Base-by-base conservation (phyloP, 2,329 filamentous ascomycete species). In the Ceratocystis smalleyi region DNA sequence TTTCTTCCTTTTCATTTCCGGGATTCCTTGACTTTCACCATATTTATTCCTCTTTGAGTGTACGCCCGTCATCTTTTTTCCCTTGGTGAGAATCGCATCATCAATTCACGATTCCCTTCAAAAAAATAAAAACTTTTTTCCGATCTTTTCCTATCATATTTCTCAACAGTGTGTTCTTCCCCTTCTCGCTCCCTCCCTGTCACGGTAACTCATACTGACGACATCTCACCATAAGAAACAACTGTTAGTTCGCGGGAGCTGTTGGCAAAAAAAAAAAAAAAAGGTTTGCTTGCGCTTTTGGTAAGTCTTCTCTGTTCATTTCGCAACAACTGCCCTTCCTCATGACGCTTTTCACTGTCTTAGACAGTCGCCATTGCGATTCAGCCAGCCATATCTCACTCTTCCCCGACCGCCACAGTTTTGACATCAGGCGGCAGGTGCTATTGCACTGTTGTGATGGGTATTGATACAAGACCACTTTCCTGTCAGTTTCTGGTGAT, bases 341-440 rank as follows among this genome's bases (percentile, higher is more conserved):
- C 19, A 22, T 61, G 43, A 19, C 35, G 19, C 60, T 32, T 47
- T 62, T 45, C 17, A 15, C 32, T 27, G 24, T 27, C 60, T 22
- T 32, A 61, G 59, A 43, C 24, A 57, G 54, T 35, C 54, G 22
- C 32, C 54, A 57, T 57, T 57, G 54, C 30, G 15, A 57, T 57
- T 35, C 30, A 57, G 54, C 54, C 30, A 57, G 54, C 24, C 54
- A 19, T 12, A n/a, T 12, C 6, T 35, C 54, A 32, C 27, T n/a
- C 27, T 27, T 24, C 15, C 47, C 22, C 47, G 8, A 22, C 8
- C 54, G 27, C 27, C 27, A 19, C n/a, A 35, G 7, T 17, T 27
- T 57, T n/a, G 27, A 57, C 32, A 19, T 30, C 35, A n/a, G 30
- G 32, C 17, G 27, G 32, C 27, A 57, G 12, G 10, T 24, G 7